Evolutionary conservation across 1,284 basidiomycete genomes (phyloP), one percentile per base, ranked within the genome.

Genomic region (Ceratobasidium theobromae): DNA sequence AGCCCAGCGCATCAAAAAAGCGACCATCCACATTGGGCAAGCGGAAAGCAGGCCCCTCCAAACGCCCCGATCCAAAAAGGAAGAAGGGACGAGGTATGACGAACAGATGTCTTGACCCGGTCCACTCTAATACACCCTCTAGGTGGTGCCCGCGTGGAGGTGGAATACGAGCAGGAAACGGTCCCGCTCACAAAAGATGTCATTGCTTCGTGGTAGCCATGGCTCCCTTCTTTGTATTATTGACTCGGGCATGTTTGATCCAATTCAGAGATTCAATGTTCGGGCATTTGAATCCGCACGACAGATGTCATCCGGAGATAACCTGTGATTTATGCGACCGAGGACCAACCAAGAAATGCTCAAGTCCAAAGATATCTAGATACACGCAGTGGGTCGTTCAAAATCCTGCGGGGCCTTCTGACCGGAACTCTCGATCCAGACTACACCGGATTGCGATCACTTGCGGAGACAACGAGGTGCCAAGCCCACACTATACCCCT

Each of bases 141-240:
- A 87, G 88, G 82, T 70, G 89, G 87, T 25, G 88, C 93, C 6
- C 84, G 87, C 70, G 88, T 98, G 75, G 92, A 96, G 75, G 88
- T 98, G 76, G 95, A 98, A 77, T 96, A 97, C 85, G 95, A 95
- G 75, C 84, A 88, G 71, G 92, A 97, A 79, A 83, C 91, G 74
- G 93, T 93, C 77, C 81, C 81, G n/a, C 75, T 81, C 53, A 78
- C 79, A 35, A 76, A 78, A 69, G 78, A 79, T 71, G 76, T 77
- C 74, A 68, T 80, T 67, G 74, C 75, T 70, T 76, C 78, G 68
- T 80, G 78, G 79, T 79, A 60, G 46, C 32, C 28, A n/a, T 23
- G n/a, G 2, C 41, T 21, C 25, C 3, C 43, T 57, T 45, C 51
- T 14, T 30, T 35, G 16, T 33, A 30, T 41, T n/a, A 33, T 38